Conservation (phyloP, 2,329 filamentous ascomycete species). For the Ophiostoma australiae region DNA sequence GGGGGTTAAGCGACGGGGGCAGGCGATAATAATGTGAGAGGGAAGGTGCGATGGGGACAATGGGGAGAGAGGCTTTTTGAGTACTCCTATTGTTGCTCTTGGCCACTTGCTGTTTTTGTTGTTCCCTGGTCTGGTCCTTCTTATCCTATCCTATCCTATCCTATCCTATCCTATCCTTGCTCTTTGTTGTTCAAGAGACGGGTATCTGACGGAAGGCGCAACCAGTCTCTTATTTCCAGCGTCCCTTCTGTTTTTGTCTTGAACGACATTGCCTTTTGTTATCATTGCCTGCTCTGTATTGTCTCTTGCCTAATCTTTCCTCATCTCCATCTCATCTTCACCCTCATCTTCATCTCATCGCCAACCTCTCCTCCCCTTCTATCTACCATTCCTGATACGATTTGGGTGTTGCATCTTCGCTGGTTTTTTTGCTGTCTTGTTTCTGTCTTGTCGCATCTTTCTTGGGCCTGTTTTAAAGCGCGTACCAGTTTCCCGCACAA, state of each 20-base stretch:
- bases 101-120: conserved; percentile 4
- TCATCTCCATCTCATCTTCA: background rate
- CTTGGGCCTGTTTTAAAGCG: background rate
- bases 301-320: background rate
- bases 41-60: background rate
- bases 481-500: background rate
- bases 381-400: background rate
- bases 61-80: conserved; percentile 7
- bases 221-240: background rate
- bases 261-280: background rate
- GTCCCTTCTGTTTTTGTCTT: conserved; percentile 15
- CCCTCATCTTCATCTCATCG: background rate
- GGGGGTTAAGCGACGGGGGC: background rate
- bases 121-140: background rate
- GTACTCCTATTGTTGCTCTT: conserved; percentile 9
- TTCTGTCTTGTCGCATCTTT: background rate
- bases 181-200: conserved; percentile 14
- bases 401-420: background rate
- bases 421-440: background rate
- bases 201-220: conserved; percentile 14
- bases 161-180: background rate
- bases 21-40: background rate
- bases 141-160: background rate
- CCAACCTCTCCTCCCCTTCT: background rate
- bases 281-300: background rate